Evolutionary conservation across 305 asterid species (phyloP), one percentile per base, ranked within the genome.

Genomic region (Euphrasia arctica): DNA sequence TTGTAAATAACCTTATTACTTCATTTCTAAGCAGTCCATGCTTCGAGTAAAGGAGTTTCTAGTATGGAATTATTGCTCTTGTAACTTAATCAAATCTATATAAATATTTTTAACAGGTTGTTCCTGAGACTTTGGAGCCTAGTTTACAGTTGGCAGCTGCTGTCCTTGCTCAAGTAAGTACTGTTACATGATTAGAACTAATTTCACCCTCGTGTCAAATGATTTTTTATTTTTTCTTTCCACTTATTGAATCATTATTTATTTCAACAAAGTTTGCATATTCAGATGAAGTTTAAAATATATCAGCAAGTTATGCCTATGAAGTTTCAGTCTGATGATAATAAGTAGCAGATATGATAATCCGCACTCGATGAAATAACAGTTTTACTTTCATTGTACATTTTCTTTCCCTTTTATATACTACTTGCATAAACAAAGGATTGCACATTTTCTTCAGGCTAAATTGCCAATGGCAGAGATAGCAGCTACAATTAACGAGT

Each of bases 391-490:
- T 31, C 10, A 42, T 54, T 58, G 68, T 43, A 63, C 54, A 50
- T 9, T 73, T 39, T 63, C 10, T 28, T 25, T 63, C 4, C 56
- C 58, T 65, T 2, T 65, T 39, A 32, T 74, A 57, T 18, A 4
- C 11, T 63, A 41, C 31, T 60, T 51, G 15, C 27, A 41, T 29
- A 7, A 34, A 7, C 43, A 39, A 39, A 45, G 39, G 51, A 49
- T 63, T 55, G 7, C 29, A 49, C 63, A 1, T 62, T 58, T 58
- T 4, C 9, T 75, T 54, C 79, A 90, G 99, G 93, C 97, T 70
- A 94, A 94, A 76, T 75, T 94, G 73, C 97, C 98, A 0, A 76
- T 67, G 78, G 74, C 98, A 4, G 99, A 94, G 89, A 94, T 94
- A 77, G 95, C 88, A 3, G 85, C 99, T 62, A 79, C 99, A 8